These are phyloP conservation scores for Triticum timopheevii DNA, from an alignment of 176 grass and related monocot genomes.

Conservation along the genomic window DNA sequence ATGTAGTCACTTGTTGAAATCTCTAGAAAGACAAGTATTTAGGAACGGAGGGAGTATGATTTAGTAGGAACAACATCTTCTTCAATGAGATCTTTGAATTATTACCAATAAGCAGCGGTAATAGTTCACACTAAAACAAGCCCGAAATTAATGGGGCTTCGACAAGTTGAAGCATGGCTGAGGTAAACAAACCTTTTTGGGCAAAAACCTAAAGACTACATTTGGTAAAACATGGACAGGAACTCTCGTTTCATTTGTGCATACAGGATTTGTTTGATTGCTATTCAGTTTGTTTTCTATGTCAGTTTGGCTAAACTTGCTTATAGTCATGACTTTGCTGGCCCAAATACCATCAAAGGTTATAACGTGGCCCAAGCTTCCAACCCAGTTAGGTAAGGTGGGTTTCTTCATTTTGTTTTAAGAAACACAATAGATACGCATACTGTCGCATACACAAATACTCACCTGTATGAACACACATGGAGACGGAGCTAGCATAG, in stretches of 20 bases:
- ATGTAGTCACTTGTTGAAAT: too few species aligned
- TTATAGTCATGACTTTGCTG: background rate
- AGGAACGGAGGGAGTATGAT: background rate
- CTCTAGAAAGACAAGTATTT: too few species aligned
- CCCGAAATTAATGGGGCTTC: background rate
- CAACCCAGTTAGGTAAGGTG: conserved; percentile 16
- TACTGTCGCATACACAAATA: too few species aligned
- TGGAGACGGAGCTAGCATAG: too few species aligned
- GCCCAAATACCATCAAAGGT: background rate
- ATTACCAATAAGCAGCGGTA: background rate
- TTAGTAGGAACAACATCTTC: conserved; percentile 28
- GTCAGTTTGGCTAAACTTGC: conserved; percentile 14
- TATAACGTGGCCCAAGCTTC: conserved; percentile 19
- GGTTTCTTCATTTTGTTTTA: background rate
- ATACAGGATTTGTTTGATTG: background rate
- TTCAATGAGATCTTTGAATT: background rate
- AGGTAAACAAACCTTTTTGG: too few species aligned
- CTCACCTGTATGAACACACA: too few species aligned
- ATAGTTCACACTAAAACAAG: background rate
- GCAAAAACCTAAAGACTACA: background rate
- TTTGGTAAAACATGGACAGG: background rate
- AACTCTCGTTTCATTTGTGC: background rate
- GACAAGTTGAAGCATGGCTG: background rate
- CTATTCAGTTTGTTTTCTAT: background rate
- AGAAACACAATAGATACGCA: too few species aligned